These are phyloP conservation scores for Trypanosoma conorhini DNA, from an alignment of 208 protist genomes.

Conservation along the genomic window DNA sequence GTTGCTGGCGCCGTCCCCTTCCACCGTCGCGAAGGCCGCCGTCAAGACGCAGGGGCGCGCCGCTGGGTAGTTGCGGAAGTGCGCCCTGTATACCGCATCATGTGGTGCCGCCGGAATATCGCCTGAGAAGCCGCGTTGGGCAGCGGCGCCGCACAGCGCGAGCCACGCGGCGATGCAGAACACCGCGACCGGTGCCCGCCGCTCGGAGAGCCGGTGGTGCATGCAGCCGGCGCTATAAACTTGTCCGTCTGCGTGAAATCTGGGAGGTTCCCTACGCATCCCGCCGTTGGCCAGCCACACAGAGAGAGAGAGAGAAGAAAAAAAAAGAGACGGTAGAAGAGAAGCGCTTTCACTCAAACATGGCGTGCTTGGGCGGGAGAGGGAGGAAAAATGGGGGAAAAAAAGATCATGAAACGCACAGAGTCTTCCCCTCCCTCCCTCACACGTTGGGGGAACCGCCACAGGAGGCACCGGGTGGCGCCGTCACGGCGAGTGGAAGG, in stretches of 20 bases:
- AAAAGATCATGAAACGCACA: no score
- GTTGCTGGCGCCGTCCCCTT: neutral
- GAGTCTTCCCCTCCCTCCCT: neutral
- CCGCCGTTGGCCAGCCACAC: neutral
- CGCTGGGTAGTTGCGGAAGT: constrained; percentile 21
- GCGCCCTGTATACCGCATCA: constrained; percentile 6
- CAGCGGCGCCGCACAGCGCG: neutral
- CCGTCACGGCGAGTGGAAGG: neutral
- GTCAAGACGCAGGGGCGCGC: constrained; percentile 13
- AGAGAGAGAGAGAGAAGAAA: neutral
- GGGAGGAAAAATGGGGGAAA: neutral
- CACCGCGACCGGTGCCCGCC: neutral
- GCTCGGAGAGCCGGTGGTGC: no score
- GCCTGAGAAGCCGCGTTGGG: constrained; percentile 4
- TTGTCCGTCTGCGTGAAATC: neutral
- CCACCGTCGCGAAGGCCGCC: neutral
- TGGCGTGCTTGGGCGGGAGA: neutral
- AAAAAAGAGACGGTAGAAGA: neutral
- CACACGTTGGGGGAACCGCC: neutral
- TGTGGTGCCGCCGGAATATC: constrained; percentile 18
- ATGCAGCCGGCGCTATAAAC: neutral
- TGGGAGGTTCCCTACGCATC: neutral
- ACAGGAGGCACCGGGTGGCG: neutral
- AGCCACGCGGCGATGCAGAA: neutral
- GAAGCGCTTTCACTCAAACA: neutral